A percentile compares a stretch with the other conserved stretches of the same genome.
Conservation (phyloP, 805 yeast genomes). For the Saitoella complicata region DNA sequence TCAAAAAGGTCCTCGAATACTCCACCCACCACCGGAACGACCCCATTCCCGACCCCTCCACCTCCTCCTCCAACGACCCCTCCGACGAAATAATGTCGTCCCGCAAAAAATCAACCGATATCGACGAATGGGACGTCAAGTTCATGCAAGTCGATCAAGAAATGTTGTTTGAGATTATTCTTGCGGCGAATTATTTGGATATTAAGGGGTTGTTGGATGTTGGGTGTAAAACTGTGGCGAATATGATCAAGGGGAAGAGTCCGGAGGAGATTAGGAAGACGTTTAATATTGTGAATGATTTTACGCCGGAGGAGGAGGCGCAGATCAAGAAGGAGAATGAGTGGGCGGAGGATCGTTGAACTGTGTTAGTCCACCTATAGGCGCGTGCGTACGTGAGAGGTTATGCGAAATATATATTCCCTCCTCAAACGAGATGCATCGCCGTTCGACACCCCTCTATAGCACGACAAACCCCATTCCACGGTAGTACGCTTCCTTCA, state of each 20-base stretch:
- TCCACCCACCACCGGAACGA: slow-evolving; percentile 80
- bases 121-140: slow-evolving; percentile 90
- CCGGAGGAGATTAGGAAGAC: slow-evolving; percentile 32
- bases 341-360: slow-evolving; percentile 31
- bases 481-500: too few species aligned
- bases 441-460: too few species aligned
- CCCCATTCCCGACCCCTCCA: slow-evolving; percentile 22
- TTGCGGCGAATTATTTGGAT: slow-evolving; percentile 32
- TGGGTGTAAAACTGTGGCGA: slow-evolving; percentile 34
- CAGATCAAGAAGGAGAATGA: slow-evolving; percentile 29
- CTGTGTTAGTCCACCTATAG: neutral
- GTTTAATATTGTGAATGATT: slow-evolving; percentile 30
- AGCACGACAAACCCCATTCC: too few species aligned
- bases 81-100: slow-evolving; percentile 59
- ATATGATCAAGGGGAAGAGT: slow-evolving; percentile 31
- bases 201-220: slow-evolving; percentile 30
- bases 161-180: slow-evolving; percentile 32
- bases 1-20: slow-evolving; percentile 89
- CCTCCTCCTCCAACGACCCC: slow-evolving; percentile 29
- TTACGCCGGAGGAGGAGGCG: slow-evolving; percentile 33
- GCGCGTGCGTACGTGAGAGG: too few species aligned
- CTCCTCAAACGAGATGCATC: too few species aligned
- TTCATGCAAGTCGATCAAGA: slow-evolving; percentile 80
- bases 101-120: slow-evolving; percentile 58
- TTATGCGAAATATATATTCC: too few species aligned